Percentiles rank a stretch among this genome's conserved stretches.
Evolutionary conservation across 176 grass and related monocot species (phyloP).

Genomic region (Microstegium vimineum): DNA sequence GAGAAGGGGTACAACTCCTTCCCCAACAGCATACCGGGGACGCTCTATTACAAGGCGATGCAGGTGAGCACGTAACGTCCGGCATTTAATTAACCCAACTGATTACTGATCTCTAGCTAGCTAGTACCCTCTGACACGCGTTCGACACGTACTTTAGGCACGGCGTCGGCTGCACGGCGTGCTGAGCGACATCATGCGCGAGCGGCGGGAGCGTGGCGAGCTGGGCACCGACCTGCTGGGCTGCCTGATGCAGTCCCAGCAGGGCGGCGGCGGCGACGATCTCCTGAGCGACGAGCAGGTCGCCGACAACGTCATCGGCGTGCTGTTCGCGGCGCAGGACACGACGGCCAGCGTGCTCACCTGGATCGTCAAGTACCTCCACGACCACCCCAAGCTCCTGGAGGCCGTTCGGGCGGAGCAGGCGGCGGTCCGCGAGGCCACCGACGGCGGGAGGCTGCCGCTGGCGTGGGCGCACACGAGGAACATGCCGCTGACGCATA

Average conservation of each 20-base stretch:
- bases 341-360: conserved; percentile 95
- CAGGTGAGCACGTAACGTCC: conserved; percentile 50
- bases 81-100: background rate
- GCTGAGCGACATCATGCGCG: conserved; percentile 66
- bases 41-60: conserved; percentile 66
- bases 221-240: conserved; percentile 59
- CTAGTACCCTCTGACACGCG: background rate
- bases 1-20: conserved; percentile 99
- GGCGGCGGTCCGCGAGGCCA: conserved; percentile 51
- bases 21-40: conserved; percentile 66
- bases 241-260: conserved; percentile 63
- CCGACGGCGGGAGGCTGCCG: conserved; percentile 49
- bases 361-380: conserved; percentile 92
- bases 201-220: conserved; percentile 47
- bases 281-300: conserved; percentile 71
- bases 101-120: background rate
- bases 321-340: conserved; percentile 96
- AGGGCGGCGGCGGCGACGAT: conserved; percentile 33
- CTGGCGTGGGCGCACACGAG: conserved; percentile 76
- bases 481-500: conserved; percentile 76
- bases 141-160: conserved; percentile 40
- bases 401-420: conserved; percentile 71
- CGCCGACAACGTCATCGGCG: conserved; percentile 90
- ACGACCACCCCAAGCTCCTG: conserved; percentile 65
- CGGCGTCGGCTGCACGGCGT: conserved; percentile 55